Conservation (phyloP, 305 asterid genomes). For the Andrographis paniculata region DNA sequence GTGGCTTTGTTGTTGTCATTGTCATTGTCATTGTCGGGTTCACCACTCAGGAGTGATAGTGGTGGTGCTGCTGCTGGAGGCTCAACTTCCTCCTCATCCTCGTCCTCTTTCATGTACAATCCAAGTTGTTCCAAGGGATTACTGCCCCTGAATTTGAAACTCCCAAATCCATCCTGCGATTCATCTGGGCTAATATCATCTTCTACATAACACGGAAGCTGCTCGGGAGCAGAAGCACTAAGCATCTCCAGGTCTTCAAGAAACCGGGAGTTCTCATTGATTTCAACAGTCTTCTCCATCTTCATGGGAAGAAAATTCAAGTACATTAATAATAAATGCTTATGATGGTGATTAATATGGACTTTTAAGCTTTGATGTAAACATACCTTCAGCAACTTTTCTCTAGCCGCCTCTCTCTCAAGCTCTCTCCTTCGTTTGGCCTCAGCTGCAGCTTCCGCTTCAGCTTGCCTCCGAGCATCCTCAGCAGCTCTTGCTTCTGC, state of each 20-base stretch:
- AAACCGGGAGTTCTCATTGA: constrained; percentile 58
- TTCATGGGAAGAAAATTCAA: constrained; percentile 13
- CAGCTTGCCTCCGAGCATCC: constrained; percentile 76
- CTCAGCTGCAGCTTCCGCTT: constrained; percentile 83
- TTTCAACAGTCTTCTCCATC: constrained; percentile 95
- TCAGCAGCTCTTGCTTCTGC: constrained; percentile 98
- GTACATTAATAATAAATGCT: neutral
- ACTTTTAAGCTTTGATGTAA: constrained; percentile 3
- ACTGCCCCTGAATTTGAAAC: constrained; percentile 59
- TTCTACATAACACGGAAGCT: constrained; percentile 50
- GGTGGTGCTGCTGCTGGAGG: constrained; percentile 19
- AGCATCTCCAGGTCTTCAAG: constrained; percentile 79
- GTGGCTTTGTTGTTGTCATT: no score
- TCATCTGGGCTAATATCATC: constrained; percentile 67
- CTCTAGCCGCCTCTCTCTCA: constrained; percentile 90
- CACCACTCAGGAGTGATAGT: no score
- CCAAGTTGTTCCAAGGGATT: constrained; percentile 94
- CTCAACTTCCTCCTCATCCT: constrained; percentile 75
- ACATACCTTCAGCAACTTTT: constrained; percentile 85
- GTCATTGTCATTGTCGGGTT: no score
- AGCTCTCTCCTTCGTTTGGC: constrained; percentile 63
- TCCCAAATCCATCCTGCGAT: constrained; percentile 59
- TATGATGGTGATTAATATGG: neutral
- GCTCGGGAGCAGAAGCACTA: constrained; percentile 44
- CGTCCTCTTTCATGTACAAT: constrained; percentile 79